A percentile compares a stretch with the other conserved stretches of the same genome.
phyloP scores from a whole-genome alignment of 208 protist genomes.

The Naegleria fowleri region DNA sequence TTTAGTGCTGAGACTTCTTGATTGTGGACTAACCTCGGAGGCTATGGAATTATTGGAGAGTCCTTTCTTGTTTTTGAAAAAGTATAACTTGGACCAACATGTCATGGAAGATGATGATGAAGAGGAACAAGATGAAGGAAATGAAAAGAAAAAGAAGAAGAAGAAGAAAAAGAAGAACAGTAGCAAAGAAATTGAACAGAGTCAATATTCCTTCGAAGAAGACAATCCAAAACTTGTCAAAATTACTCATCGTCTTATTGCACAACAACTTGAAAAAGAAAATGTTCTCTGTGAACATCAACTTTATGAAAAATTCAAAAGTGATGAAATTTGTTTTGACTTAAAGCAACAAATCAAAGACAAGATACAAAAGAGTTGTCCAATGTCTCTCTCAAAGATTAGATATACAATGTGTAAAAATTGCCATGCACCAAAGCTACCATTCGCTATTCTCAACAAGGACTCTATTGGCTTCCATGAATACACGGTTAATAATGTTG shows the following conservation, averaged over 20 bases:
- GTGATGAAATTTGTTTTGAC: background rate
- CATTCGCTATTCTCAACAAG: background rate
- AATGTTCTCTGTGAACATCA: background rate
- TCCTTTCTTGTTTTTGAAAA: conserved; percentile 4
- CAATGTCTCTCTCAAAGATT: background rate
- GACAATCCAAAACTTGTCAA: background rate
- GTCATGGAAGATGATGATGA: background rate
- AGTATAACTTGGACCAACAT: conserved; percentile 19
- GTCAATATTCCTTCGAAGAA: background rate
- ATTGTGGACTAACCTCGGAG: conserved; percentile 29
- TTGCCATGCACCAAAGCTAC: background rate
- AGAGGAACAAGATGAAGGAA: background rate
- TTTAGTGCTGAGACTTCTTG: conserved; percentile 28
- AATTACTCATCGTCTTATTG: background rate
- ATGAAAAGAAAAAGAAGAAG: background rate
- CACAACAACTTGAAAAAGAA: background rate
- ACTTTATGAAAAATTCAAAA: background rate
- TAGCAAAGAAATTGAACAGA: background rate
- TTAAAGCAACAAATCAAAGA: background rate
- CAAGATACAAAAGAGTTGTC: background rate
- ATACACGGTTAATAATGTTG: background rate
- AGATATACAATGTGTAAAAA: background rate
- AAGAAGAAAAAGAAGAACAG: conserved; percentile 23
- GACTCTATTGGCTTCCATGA: background rate
- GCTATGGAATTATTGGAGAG: conserved; percentile 27